Evolutionary conservation across 805 yeast genomes (phyloP).

Genomic region (Pichia kluyveri): DNA sequence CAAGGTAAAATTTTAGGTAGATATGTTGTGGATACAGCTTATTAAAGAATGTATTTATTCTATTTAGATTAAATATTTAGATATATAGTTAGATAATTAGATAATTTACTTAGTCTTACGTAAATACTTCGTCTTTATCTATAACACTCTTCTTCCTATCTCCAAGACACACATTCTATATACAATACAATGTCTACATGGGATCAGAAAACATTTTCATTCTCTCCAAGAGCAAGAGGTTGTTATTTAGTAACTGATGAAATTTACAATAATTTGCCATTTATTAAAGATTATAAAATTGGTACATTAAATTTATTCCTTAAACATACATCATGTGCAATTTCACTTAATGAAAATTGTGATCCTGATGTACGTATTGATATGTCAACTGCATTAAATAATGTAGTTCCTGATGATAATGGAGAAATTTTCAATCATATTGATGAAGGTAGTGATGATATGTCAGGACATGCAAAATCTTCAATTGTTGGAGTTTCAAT

Average conservation of each 20-base stretch:
- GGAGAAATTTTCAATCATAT: constrained; percentile 43
- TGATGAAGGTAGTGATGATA: constrained; percentile 78
- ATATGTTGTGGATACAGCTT: constrained; percentile 52
- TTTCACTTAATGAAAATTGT: constrained; percentile 70
- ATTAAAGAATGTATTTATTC: too few species aligned
- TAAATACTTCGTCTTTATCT: too few species aligned
- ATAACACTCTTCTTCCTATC: not conserved
- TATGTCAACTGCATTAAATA: constrained; percentile 53
- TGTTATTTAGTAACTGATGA: constrained; percentile 67
- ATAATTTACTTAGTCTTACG: too few species aligned
- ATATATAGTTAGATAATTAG: too few species aligned
- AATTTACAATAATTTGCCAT: constrained; percentile 45
- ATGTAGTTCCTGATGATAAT: constrained; percentile 60
- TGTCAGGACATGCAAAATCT: constrained; percentile 75
- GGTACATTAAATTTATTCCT: constrained; percentile 61
- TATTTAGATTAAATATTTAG: too few species aligned
- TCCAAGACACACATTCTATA: too few species aligned
- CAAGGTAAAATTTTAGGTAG: constrained; percentile 56
- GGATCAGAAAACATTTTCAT: constrained; percentile 49
- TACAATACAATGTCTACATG: constrained; percentile 29
- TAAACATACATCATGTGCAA: constrained; percentile 74
- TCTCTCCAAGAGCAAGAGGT: constrained; percentile 55
- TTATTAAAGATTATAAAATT: constrained; percentile 46
- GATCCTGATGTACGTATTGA: constrained; percentile 72
- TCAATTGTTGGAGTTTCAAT: constrained; percentile 53